Evolutionary conservation across 192 early-diverging fungal genomes (phyloP).

Genomic region (Umbelopsis vinacea): DNA sequence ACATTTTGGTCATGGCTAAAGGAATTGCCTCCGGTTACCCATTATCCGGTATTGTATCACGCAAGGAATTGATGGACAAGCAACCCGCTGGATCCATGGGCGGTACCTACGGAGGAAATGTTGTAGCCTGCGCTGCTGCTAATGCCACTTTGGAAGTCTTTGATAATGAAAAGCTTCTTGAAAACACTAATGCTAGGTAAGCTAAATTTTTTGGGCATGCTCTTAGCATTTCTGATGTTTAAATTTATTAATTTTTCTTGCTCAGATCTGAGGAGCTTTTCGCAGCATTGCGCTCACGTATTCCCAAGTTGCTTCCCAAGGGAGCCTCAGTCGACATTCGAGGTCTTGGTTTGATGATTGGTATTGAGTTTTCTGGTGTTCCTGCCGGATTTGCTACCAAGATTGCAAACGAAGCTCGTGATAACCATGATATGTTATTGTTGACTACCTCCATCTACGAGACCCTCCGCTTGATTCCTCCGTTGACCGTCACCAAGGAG

Average conservation of each 20-base stretch:
- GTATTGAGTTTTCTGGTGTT: slow-evolving; percentile 45
- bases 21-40: slow-evolving; percentile 52
- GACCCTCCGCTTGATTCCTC: slow-evolving; percentile 48
- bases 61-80: slow-evolving; percentile 45
- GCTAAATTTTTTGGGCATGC: background rate
- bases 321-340: slow-evolving; percentile 42
- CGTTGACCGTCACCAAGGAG: slow-evolving; percentile 46
- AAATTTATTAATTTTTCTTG: background rate
- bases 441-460: slow-evolving; percentile 52
- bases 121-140: slow-evolving; percentile 47
- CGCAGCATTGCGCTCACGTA: slow-evolving; percentile 25
- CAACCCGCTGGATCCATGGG: slow-evolving; percentile 52
- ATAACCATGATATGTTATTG: slow-evolving; percentile 43
- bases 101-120: slow-evolving; percentile 48
- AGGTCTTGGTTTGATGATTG: slow-evolving; percentile 51
- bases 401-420: slow-evolving; percentile 34
- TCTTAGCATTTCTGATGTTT: background rate
- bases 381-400: slow-evolving; percentile 38
- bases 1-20: slow-evolving; percentile 53
- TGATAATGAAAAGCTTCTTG: slow-evolving; percentile 45
- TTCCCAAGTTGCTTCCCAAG: slow-evolving; percentile 39
- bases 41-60: slow-evolving; percentile 44
- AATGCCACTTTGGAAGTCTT: slow-evolving; percentile 49
- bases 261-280: slow-evolving; percentile 47
- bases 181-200: slow-evolving; percentile 43